Conservation (phyloP, 345 rosid genomes). For the Gossypium longicalyx region DNA sequence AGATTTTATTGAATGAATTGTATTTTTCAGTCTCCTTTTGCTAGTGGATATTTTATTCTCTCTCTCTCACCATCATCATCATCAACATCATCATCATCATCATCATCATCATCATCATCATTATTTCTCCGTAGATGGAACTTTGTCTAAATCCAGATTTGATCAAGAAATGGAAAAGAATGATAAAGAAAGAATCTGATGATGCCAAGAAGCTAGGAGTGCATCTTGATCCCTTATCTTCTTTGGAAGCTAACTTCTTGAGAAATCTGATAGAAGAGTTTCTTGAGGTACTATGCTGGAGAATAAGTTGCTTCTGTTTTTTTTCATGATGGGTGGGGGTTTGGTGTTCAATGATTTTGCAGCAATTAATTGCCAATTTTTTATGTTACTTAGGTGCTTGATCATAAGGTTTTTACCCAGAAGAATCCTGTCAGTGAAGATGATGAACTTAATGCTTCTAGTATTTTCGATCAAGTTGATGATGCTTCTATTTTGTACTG, state of each 20-base stretch:
- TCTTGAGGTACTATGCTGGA: constrained; percentile 51
- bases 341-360: not conserved
- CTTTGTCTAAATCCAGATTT: constrained; percentile 79
- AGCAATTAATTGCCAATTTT: constrained; percentile 7
- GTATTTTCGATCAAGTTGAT: constrained; percentile 40
- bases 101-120: no score
- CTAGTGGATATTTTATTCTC: not conserved
- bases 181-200: constrained; percentile 70
- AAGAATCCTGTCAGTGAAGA: constrained; percentile 24
- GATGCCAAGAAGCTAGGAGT: constrained; percentile 57
- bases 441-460: constrained; percentile 34
- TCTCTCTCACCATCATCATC: not conserved
- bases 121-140: constrained; percentile 62
- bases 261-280: constrained; percentile 87
- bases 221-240: constrained; percentile 50
- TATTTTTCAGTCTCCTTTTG: not conserved
- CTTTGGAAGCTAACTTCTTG: constrained; percentile 71
- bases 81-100: no score
- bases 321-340: not conserved
- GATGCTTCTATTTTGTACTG: constrained; percentile 83
- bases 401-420: constrained; percentile 52
- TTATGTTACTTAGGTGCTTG: constrained; percentile 60
- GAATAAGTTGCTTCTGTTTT: not conserved
- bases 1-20: constrained; percentile 5
- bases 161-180: constrained; percentile 85